Base-by-base conservation (phyloP, 768 basidiomycete genomes). In the Porpolomopsis calyptriformis region DNA sequence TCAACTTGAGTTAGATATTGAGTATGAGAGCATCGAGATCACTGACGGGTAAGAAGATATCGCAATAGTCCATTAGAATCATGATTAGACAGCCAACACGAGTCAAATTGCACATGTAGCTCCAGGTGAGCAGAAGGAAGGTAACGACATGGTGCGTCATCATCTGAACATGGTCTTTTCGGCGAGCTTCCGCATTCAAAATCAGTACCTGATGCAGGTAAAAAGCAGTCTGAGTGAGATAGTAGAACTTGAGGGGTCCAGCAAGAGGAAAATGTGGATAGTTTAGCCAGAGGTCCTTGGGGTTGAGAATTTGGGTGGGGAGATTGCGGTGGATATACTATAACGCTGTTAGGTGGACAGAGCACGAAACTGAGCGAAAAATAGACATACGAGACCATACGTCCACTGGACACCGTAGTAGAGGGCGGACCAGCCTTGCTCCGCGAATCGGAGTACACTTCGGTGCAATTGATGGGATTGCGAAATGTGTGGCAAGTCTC, bases 91-190 rank as follows among this genome's bases (percentile, higher is more conserved):
- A 88, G 12, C 96, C 96, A 36, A 93, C 76, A 37, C 92, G 84
- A 7, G 89, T 94, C 59, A 81, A 83, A 64, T 92, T 84, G 60
- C 72, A 77, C 49, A 73, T 72, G 65, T 96, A 98, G 62, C 87
- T 91, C 33, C 69, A 57, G 26, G 71, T 63, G 65, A 97, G 79
- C 50, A 99, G 76, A 40, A 72, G 58, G 49, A 92, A 74, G 10
- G 92, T 94, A 53, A 98, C 84, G 54, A 94, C 59, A 60, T 99
- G 96, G 67, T 99, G 96, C 20, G 81, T 68, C 76, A 97, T 85
- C 94, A 97, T 97, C 64, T 97, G 94, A 55, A 71, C 69, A 63
- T 97, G 90, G 63, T 99, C 96, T 60, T 89, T 91, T 47, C 96
- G 73, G 45, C 80, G 76, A 31, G 82, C 90, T 62, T 99, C 96